Evolutionary conservation across 2,329 filamentous ascomycete genomes (phyloP), one percentile per base, ranked within the genome.

Genomic region (Verticillium zaregamsianum): DNA sequence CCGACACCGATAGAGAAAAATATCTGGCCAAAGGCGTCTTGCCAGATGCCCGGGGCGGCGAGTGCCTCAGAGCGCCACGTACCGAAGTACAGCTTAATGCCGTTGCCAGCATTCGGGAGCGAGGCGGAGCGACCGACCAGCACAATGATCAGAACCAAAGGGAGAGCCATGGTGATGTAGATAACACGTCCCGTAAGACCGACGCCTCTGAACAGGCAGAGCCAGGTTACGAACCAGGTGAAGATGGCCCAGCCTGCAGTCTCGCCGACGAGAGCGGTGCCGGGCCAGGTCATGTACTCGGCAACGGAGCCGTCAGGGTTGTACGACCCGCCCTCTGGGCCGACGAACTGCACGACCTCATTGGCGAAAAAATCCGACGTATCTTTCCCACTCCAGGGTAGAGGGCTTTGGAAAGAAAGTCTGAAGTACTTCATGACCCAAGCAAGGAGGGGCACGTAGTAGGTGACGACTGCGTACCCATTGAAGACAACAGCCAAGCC

Each of bases 391-490:
- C 74, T 71, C 82, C 83, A 85, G 0, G 83, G 82, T 7, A 86
- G 66, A 0, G 82, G 82, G 45, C 77, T 82, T 11, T 71, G 74
- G 62, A 84, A 85, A 1, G 80, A 83, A 40, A 77, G 72, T 1
- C 81, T 77, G 64, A 85, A 85, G 63, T 84, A 85, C 17, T 73
- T 76, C 80, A 84, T 83, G 52, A 83, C 82, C 79, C 81, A 85
- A 2, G 80, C 78, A 3, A 85, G 70, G 45, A 82, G 84, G 5
- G 83, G 79, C 0, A 79, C 81, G 54, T 83, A 85, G 68, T 85
- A 85, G n/a, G 78, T 75, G 0, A 78, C 78, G 3, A 84, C 80
- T n/a, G 81, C 73, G 60, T 80, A 81, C 57, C 80, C 78, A 58
- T 82, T 79, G 58, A 83, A 76, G 11, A 84, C 75, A 15, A 80